These are phyloP conservation scores for Ephemerocybe angulata DNA, from an alignment of 768 basidiomycete species.

Conservation along the genomic window DNA sequence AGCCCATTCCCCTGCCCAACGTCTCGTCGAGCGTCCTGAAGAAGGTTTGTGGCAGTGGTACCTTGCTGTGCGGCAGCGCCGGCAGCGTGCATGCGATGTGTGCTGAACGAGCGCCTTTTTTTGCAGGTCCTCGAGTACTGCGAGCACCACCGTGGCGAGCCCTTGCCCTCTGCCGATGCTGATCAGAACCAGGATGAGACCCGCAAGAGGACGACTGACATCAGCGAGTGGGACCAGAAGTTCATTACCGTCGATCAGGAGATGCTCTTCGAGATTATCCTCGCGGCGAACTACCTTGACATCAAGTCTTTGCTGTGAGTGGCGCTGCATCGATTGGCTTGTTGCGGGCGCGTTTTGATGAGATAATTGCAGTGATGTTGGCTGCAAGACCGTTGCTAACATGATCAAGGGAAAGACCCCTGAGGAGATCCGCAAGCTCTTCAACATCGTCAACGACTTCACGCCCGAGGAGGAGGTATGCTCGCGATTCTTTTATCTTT, in stretches of 20 bases:
- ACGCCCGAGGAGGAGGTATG: constrained; percentile 97
- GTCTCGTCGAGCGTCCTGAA: constrained; percentile 90
- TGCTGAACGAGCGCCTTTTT: neutral
- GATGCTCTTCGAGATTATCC: constrained; percentile 99
- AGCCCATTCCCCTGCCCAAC: constrained; percentile 92
- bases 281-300: constrained; percentile 99
- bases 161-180: constrained; percentile 81
- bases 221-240: constrained; percentile 99
- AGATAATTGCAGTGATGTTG: constrained; percentile 67
- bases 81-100: neutral
- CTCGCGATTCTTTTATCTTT: constrained; percentile 11
- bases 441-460: constrained; percentile 97
- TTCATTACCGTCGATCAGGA: constrained; percentile 99
- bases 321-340: neutral
- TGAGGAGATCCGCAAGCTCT: constrained; percentile 97
- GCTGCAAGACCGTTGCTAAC: constrained; percentile 98
- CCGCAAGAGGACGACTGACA: constrained; percentile 96
- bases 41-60: constrained; percentile 58
- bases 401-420: constrained; percentile 99
- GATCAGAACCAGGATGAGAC: constrained; percentile 88
- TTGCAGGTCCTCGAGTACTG: constrained; percentile 94
- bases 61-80: neutral
- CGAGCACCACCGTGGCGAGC: constrained; percentile 97
- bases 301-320: constrained; percentile 96
- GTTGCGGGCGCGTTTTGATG: neutral